A percentile compares a stretch with the other conserved stretches of the same genome.
Evolutionary conservation across 192 early-diverging fungal genomes (phyloP).

Genomic region (Coemansia sp.): DNA sequence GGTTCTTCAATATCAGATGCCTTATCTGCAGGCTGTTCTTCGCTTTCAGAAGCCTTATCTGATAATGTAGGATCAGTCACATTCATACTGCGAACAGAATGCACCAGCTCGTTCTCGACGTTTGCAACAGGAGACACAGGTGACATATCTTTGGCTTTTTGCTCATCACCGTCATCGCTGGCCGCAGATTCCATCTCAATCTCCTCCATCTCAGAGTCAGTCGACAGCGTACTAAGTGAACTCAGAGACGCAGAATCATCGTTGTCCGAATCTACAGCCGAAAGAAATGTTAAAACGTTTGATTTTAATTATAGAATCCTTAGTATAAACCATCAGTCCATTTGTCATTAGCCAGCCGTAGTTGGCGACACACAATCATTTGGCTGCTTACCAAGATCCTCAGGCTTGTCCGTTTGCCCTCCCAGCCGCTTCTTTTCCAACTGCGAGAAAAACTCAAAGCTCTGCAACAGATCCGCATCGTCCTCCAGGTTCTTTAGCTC

Average conservation of each 20-base stretch:
- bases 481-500: constrained; percentile 13
- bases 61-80: background rate
- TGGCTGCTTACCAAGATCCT: constrained; percentile 10
- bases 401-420: background rate
- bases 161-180: too few species aligned
- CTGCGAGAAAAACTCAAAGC: constrained; percentile 36
- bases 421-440: constrained; percentile 35
- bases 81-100: too few species aligned
- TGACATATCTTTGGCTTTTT: too few species aligned
- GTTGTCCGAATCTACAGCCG: constrained; percentile 5
- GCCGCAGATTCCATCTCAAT: background rate
- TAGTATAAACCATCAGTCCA: too few species aligned
- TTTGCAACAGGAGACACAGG: too few species aligned
- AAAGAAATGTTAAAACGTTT: background rate
- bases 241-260: constrained; percentile 27
- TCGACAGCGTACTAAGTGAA: constrained; percentile 37
- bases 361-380: constrained; percentile 7
- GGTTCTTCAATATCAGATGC: too few species aligned
- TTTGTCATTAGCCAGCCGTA: background rate
- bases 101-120: too few species aligned
- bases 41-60: background rate
- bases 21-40: background rate
- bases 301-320: background rate
- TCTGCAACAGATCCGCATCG: constrained; percentile 42
- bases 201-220: constrained; percentile 11